Percentiles rank a stretch among this genome's conserved stretches.
phyloP scores from a whole-genome alignment of 805 yeast species.

The Tetrapisispora pingtungensis region DNA sequence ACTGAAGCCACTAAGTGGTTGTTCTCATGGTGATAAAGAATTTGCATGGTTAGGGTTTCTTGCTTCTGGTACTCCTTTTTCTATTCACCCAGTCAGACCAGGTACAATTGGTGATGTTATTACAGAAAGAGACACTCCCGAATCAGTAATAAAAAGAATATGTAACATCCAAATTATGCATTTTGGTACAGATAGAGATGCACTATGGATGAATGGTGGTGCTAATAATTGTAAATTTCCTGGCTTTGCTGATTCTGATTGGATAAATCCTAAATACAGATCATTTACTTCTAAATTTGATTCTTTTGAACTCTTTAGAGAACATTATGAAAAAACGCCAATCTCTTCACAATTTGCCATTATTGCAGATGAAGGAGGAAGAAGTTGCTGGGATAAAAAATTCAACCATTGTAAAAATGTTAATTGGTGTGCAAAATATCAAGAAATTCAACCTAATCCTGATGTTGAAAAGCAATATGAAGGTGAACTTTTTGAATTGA shows the following conservation, averaged over 20 bases:
- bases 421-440: conserved; percentile 2
- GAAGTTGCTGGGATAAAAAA: background rate
- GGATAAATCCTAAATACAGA: conserved; percentile 5
- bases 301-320: conserved; percentile 5
- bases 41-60: conserved; percentile 60
- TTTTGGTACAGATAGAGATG: conserved; percentile 4
- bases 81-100: conserved; percentile 8
- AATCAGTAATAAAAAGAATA: conserved; percentile 3
- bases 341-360: conserved; percentile 2
- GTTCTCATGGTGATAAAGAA: conserved; percentile 67
- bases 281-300: conserved; percentile 1
- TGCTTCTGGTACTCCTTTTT: conserved; percentile 42
- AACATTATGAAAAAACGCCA: conserved; percentile 5
- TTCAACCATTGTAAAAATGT: background rate
- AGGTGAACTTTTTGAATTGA: background rate
- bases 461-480: background rate
- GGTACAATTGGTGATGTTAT: conserved; percentile 13
- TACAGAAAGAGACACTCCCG: conserved; percentile 1
- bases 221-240: conserved; percentile 11
- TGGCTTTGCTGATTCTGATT: conserved; percentile 7
- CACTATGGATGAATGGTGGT: conserved; percentile 18
- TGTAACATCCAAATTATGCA: conserved; percentile 13
- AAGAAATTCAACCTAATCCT: background rate
- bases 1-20: conserved; percentile 35
- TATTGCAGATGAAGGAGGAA: background rate